phyloP scores from a whole-genome alignment of 2,329 filamentous ascomycete species.

The Penicillium digitatum region DNA sequence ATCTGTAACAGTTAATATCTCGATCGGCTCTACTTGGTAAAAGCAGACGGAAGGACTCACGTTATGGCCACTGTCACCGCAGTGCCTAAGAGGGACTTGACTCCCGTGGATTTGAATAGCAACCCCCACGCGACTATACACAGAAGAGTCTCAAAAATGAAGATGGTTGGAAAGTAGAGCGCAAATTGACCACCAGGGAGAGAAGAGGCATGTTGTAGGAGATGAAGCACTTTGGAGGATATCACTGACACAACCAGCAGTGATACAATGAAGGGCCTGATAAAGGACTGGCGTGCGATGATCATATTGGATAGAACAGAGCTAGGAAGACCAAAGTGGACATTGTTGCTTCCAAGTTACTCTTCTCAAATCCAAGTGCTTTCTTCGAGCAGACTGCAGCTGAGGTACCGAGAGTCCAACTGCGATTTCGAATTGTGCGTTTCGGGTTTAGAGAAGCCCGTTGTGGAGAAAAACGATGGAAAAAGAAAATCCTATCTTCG shows the following conservation, averaged over 20 bases:
- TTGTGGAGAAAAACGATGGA: neutral
- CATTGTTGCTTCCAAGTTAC: neutral
- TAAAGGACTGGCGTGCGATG: constrained; percentile 18
- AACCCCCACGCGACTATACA: constrained; percentile 20
- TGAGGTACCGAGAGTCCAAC: neutral
- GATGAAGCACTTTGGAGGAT: constrained; percentile 28
- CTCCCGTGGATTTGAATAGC: constrained; percentile 21
- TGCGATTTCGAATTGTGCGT: neutral
- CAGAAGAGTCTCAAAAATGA: constrained; percentile 27
- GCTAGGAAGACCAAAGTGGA: neutral
- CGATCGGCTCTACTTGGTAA: too few relatives aligned
- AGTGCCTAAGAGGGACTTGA: constrained; percentile 15
- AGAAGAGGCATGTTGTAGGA: constrained; percentile 26
- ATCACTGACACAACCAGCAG: constrained; percentile 25
- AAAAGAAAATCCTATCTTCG: neutral
- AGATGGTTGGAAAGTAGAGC: constrained; percentile 32
- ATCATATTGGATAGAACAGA: constrained; percentile 17
- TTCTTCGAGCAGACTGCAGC: neutral
- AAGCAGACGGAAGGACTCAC: constrained; percentile 16
- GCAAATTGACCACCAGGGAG: constrained; percentile 21
- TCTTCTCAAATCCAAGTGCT: neutral
- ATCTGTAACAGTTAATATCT: constrained; percentile 11
- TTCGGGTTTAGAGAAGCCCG: neutral
- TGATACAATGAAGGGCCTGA: constrained; percentile 27
- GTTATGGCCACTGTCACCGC: constrained; percentile 17